Evolutionary conservation across 345 rosid genomes (phyloP), one percentile per base, ranked within the genome.

Genomic region (Euphorbia tirucalli): DNA sequence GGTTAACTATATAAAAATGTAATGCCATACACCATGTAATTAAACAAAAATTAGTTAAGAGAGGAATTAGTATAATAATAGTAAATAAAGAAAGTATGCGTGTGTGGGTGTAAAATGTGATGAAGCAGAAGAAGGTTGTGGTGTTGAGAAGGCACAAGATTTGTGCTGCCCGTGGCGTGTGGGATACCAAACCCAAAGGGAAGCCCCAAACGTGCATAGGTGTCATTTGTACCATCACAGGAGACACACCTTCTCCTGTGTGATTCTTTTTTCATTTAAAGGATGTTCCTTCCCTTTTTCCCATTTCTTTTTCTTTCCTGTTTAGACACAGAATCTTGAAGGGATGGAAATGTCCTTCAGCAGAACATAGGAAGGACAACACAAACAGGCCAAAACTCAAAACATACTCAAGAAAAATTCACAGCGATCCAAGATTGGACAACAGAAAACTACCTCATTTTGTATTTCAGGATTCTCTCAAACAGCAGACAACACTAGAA

Each of bases 131-230:
- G 59, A 57, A 43, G 76, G 78, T 43, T 70, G 79, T 73, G 39
- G 68, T 72, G 50, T 41, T 27, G 81, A 75, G 80, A 81, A 78
- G 85, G 86, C 92, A 88, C 91, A 85, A 88, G 82, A 88, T 80
- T 86, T 85, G 93, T 88, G 96, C 87, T 87, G 87, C 78, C 86
- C 96, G 83, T 88, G 80, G 86, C 97, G 92, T 88, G 88, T 84
- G 90, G 89, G 78, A 81, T 76, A 24, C 14, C 25, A 27, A 61
- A 73, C 68, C 78, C 39, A n/a, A 57, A 72, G 79, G 24, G 80
- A 44, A 46, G 18, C 18, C 52, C 80, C 69, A 71, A 74, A 84
- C 86, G 82, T 82, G 78, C 87, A 78, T 83, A 77, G 70, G 58
- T 74, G 43, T 78, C 77, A 68, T 73, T 19, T 69, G 63, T 55